Base-by-base conservation (phyloP, 306 rosid species). In the Coriaria nepalensis region DNA sequence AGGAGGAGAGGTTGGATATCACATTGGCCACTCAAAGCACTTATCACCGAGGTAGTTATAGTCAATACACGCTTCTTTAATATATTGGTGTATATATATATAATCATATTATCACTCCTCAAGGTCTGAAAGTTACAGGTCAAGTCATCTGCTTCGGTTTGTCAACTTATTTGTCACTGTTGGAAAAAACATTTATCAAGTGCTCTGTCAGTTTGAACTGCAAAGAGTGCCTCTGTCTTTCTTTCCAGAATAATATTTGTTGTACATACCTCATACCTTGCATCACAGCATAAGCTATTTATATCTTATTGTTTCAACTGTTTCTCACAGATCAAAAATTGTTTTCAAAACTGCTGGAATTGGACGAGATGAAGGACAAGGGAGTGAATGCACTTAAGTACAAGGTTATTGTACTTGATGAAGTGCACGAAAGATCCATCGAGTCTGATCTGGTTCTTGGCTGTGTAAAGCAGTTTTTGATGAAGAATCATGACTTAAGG, bases 391-490 rank as follows among this genome's bases (percentile, higher is more conserved):
- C 94, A 4, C 69, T 87, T 33, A 62, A 87, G 56, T 87, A 82
- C 77, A 87, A 74, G 69, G 96, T 59, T 75, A 77, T 87, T 62
- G 73, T 87, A 62, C 92, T 87, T 14, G 96, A 87, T 56, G 96
- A 87, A 74, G 96, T 87, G 33, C 96, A 87, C 68, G 96, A 87
- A 77, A 79, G 94, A 82, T 87, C 96, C 10, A 80, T 73, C 47
- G 96, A 86, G 70, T 86, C 96, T 46, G 96, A 87, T 73, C 92
- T 87, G 44, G 87, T 79, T 65, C 94, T 87, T 60, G 94, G 77
- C 37, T 82, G 79, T 59, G 76, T 86, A 55, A 86, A 86, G 77
- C 96, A 86, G 57, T 82, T 79, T 73, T 59, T 86, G 73, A 56
- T 73, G 63, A 82, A 61, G 79, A 75, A 75, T 62, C 74, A 70